phyloP scores from a whole-genome alignment of 2,329 filamentous ascomycete genomes.

The Rhinocladiella similis region DNA sequence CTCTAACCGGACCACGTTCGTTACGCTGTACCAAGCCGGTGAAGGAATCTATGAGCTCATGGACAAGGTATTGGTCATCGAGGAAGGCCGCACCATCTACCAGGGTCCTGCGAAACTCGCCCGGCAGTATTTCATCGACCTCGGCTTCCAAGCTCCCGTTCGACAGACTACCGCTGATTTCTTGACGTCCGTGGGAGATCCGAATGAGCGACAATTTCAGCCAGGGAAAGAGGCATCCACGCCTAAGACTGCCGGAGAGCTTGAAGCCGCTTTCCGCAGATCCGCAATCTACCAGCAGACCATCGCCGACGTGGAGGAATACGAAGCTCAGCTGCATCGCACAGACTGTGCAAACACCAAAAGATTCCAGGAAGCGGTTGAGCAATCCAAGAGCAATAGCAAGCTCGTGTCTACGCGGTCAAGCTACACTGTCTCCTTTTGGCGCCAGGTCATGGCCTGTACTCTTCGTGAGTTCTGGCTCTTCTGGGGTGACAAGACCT shows the following conservation, averaged over 20 bases:
- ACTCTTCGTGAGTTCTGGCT: conserved; percentile 77
- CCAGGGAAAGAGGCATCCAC: conserved; percentile 64
- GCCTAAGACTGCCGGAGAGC: conserved; percentile 68
- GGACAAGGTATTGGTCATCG: conserved; percentile 79
- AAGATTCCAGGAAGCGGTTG: conserved; percentile 65
- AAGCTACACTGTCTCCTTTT: conserved; percentile 74
- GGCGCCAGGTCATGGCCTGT: conserved; percentile 61
- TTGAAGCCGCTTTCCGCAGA: conserved; percentile 66
- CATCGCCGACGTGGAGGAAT: conserved; percentile 60
- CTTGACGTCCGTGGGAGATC: conserved; percentile 73
- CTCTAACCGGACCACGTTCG: conserved; percentile 67
- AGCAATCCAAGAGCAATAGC: conserved; percentile 66
- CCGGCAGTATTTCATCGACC: conserved; percentile 64
- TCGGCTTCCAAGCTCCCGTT: conserved; percentile 62
- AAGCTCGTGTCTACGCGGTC: conserved; percentile 57
- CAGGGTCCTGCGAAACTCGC: conserved; percentile 63
- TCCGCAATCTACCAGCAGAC: conserved; percentile 64
- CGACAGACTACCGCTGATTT: conserved; percentile 75
- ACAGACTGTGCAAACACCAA: conserved; percentile 62
- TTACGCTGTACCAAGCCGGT: conserved; percentile 71
- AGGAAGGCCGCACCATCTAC: conserved; percentile 69
- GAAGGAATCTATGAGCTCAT: conserved; percentile 71
- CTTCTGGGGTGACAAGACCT: conserved; percentile 71
- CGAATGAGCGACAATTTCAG: conserved; percentile 68
- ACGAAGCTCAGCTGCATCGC: conserved; percentile 58